These are phyloP conservation scores for Sporothrix inflata DNA, from an alignment of 2,329 filamentous ascomycete genomes.

Conservation along the genomic window DNA sequence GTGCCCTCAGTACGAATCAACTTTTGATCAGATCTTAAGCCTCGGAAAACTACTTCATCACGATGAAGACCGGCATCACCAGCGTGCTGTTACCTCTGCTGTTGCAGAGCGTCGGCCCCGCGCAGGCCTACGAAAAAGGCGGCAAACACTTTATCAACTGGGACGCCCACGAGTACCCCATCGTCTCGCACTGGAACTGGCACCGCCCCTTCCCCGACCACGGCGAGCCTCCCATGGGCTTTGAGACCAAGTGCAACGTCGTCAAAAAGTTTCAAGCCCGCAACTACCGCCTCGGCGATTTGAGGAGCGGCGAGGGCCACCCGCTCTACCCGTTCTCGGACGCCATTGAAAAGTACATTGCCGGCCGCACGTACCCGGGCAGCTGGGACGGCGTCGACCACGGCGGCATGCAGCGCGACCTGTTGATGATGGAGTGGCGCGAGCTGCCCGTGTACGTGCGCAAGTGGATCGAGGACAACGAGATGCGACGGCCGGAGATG, in stretches of 20 bases:
- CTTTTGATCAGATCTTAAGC: background rate
- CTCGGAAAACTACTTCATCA: background rate
- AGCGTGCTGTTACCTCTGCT: background rate
- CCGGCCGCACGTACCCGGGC: slow-evolving; percentile 42
- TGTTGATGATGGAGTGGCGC: slow-evolving; percentile 45
- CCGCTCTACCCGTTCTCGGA: slow-evolving; percentile 37
- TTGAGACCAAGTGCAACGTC: slow-evolving; percentile 39
- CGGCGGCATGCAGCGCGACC: slow-evolving; percentile 44
- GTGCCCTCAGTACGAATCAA: too few relatives aligned
- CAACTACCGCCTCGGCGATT: slow-evolving; percentile 40
- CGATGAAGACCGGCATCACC: slow-evolving; percentile 1
- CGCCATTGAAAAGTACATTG: slow-evolving; percentile 38
- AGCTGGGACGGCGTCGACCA: slow-evolving; percentile 49
- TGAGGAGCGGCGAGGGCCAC: slow-evolving; percentile 30
- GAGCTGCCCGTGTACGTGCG: slow-evolving; percentile 42
- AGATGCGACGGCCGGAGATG: slow-evolving; percentile 22
- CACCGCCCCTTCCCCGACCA: slow-evolving; percentile 40
- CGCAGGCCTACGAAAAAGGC: slow-evolving; percentile 15
- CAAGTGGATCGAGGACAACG: slow-evolving; percentile 44
- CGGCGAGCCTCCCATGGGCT: slow-evolving; percentile 38
- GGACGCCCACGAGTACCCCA: slow-evolving; percentile 38
- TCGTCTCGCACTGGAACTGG: slow-evolving; percentile 40
- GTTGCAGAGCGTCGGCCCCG: background rate
- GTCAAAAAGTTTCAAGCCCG: slow-evolving; percentile 38
- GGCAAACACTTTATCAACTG: slow-evolving; percentile 37